phyloP scores from a whole-genome alignment of 106 monocot genomes.

The Vanilla planifolia region DNA sequence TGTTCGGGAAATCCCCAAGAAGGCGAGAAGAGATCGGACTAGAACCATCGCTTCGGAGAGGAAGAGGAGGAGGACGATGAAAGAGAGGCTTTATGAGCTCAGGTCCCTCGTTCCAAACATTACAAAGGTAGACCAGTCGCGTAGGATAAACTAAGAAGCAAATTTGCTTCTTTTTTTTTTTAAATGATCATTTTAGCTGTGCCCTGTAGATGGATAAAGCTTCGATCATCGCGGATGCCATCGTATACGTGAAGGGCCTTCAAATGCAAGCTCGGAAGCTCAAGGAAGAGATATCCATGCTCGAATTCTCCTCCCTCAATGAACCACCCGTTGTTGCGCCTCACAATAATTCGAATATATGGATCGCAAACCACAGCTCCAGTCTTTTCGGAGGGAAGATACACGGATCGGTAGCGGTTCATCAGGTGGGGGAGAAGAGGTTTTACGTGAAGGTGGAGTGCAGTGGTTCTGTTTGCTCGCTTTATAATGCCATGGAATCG shows the following conservation, averaged over 20 bases:
- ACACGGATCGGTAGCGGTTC: conserved; percentile 12
- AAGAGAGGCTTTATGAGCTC: conserved; percentile 75
- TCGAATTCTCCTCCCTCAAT: conserved; percentile 20
- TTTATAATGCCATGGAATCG: conserved; percentile 52
- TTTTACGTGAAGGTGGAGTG: conserved; percentile 43
- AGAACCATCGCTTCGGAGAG: conserved; percentile 63
- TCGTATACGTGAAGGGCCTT: conserved; percentile 40
- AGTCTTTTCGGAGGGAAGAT: conserved; percentile 18
- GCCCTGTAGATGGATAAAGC: conserved; percentile 89
- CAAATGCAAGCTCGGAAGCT: conserved; percentile 32
- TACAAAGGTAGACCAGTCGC: conserved; percentile 39
- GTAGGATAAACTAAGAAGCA: not conserved
- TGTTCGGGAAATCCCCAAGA: not conserved
- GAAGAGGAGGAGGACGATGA: conserved; percentile 62
- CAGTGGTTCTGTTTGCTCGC: conserved; percentile 15
- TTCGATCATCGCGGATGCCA: conserved; percentile 66
- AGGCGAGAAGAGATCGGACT: conserved; percentile 51
- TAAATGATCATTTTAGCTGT: not conserved
- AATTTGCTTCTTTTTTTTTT: not conserved
- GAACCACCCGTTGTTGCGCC: not conserved
- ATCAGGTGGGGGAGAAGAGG: conserved; percentile 33
- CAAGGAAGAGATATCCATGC: conserved; percentile 33
- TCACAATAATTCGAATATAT: not conserved
- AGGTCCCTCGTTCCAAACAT: conserved; percentile 81
- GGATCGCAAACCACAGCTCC: not conserved